These are phyloP conservation scores for Plasmopara viticola DNA, from an alignment of 352 stramenopile genomes.

Conservation along the genomic window DNA sequence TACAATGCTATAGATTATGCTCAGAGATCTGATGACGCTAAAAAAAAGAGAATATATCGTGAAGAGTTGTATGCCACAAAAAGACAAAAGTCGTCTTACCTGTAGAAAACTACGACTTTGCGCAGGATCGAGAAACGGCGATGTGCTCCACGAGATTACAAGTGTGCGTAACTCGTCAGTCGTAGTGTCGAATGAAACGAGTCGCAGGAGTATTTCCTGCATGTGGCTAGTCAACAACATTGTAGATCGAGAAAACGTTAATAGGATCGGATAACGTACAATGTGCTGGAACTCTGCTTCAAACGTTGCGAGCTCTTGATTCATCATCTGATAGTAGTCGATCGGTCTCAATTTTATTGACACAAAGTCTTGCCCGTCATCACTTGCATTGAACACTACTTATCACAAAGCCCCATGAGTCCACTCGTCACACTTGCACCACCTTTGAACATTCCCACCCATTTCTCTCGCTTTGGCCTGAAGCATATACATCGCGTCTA, in stretches of 20 bases:
- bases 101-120: constrained; percentile 43
- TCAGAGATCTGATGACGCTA: constrained; percentile 35
- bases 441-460: constrained; percentile 15
- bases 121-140: constrained; percentile 58
- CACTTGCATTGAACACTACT: constrained; percentile 9
- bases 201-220: constrained; percentile 55
- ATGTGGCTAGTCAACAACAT: background rate
- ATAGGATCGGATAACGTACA: constrained; percentile 26
- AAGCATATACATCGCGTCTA: constrained; percentile 56
- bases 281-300: constrained; percentile 81
- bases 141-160: constrained; percentile 76
- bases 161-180: constrained; percentile 69
- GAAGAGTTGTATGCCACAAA: background rate
- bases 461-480: constrained; percentile 30
- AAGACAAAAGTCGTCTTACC: constrained; percentile 17
- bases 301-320: constrained; percentile 54
- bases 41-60: background rate
- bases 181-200: constrained; percentile 65
- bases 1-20: too few species aligned
- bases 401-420: constrained; percentile 3
- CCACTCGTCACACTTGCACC: background rate
- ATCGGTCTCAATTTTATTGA: constrained; percentile 29
- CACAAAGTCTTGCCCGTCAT: constrained; percentile 5
- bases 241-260: background rate
- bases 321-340: constrained; percentile 73